Conservation (phyloP, 2,329 filamentous ascomycete species). For the Cryphonectria japonica region DNA sequence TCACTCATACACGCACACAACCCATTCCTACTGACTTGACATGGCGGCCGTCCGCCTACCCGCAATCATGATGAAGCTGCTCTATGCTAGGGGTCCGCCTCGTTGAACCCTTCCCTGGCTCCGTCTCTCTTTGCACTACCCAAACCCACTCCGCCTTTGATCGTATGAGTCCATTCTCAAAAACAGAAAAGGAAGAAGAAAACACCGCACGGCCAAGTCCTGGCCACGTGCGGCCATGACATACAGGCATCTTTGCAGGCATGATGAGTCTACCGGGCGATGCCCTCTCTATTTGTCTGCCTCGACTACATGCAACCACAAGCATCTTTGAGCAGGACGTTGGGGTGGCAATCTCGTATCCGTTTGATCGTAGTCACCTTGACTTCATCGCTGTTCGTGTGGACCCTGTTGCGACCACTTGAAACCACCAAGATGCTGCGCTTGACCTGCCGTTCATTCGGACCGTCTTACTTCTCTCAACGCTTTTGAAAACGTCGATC, state of each 20-base stretch:
- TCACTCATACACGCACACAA: conserved; percentile 3
- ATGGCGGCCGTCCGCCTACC: conserved; percentile 26
- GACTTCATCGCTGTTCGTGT: conserved; percentile 15
- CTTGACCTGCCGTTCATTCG: conserved; percentile 20
- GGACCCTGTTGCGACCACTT: conserved; percentile 17
- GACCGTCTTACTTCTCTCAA: conserved; percentile 4
- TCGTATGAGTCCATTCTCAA: conserved; percentile 24
- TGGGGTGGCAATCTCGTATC: conserved; percentile 21
- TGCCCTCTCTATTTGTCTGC: neutral
- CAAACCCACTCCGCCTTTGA: conserved; percentile 25
- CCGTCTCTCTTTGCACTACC: conserved; percentile 18
- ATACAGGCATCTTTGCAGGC: conserved; percentile 12
- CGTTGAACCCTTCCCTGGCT: conserved; percentile 21
- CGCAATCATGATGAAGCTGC: conserved; percentile 28
- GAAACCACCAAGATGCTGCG: conserved; percentile 18
- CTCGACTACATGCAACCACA: conserved; percentile 20
- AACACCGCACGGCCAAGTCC: conserved; percentile 6
- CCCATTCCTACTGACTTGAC: conserved; percentile 27
- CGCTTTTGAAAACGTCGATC: neutral
- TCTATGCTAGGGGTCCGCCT: conserved; percentile 22
- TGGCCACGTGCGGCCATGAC: conserved; percentile 17
- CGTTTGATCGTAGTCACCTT: conserved; percentile 27
- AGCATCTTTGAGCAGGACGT: conserved; percentile 13
- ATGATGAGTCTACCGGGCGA: conserved; percentile 15
- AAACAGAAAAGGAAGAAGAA: neutral